Evolutionary conservation across 306 rosid species (phyloP).

Genomic region (Erythrophleum fordii): DNA sequence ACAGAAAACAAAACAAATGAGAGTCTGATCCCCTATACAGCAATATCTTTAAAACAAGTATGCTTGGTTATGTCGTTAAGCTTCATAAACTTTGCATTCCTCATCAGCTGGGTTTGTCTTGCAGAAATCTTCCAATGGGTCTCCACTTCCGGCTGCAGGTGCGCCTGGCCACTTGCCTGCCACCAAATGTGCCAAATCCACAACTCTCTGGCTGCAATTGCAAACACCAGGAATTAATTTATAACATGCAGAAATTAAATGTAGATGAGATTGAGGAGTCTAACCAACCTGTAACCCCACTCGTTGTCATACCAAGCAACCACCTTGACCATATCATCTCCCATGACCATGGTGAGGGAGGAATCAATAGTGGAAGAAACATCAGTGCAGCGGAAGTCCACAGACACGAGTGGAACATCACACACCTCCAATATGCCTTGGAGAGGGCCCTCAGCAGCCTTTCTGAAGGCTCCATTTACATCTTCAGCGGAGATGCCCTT

Average conservation of each 20-base stretch:
- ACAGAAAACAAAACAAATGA: no score
- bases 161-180: slow-evolving; percentile 88
- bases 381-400: slow-evolving; percentile 89
- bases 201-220: slow-evolving; percentile 91
- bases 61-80: slow-evolving; percentile 23
- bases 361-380: slow-evolving; percentile 95
- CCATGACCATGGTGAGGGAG: slow-evolving; percentile 98
- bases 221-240: no score
- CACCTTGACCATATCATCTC: slow-evolving; percentile 98
- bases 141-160: slow-evolving; percentile 59
- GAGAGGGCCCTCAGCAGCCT: slow-evolving; percentile 82
- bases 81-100: slow-evolving; percentile 96
- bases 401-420: slow-evolving; percentile 91
- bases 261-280: no score
- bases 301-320: slow-evolving; percentile 99
- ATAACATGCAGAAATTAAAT: no score
- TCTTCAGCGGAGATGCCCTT: slow-evolving; percentile 91
- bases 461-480: slow-evolving; percentile 92
- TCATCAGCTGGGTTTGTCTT: slow-evolving; percentile 87
- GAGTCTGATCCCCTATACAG: no score
- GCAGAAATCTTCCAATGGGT: slow-evolving; percentile 97
- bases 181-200: slow-evolving; percentile 93
- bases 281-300: slow-evolving; percentile 99
- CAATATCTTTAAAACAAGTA: no score
- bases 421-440: slow-evolving; percentile 93